These are phyloP conservation scores for Umbilicaria muhlenbergii DNA, from an alignment of 495 filamentous ascomycete species.

Conservation along the genomic window DNA sequence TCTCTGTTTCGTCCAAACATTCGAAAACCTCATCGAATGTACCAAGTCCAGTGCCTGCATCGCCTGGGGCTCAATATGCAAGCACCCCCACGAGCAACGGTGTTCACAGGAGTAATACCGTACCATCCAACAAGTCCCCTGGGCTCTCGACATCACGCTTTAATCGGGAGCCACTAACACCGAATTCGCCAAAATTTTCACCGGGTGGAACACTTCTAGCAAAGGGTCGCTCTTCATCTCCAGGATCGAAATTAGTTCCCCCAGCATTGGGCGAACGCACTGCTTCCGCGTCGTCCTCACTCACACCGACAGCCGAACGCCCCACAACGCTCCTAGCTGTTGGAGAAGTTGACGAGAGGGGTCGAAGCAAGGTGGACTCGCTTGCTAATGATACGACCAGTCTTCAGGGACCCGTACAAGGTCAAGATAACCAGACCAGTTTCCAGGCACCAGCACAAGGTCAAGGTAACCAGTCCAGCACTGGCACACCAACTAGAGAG, in stretches of 20 bases:
- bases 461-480: conserved; percentile 20
- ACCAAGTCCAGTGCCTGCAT: conserved; percentile 57
- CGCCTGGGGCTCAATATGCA: conserved; percentile 26
- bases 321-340: conserved; percentile 3
- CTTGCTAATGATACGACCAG: too few species aligned
- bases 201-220: conserved; percentile 16
- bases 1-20: conserved; percentile 57
- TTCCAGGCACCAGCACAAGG: conserved; percentile 23
- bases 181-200: conserved; percentile 20
- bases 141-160: conserved; percentile 43
- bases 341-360: conserved; percentile 1
- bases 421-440: conserved; percentile 14
- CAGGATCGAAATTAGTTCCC: conserved; percentile 1
- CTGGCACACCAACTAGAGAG: conserved; percentile 52
- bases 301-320: conserved; percentile 2
- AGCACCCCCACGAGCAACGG: conserved; percentile 37
- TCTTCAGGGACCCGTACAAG: not conserved
- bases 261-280: not conserved
- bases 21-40: conserved; percentile 54
- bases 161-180: conserved; percentile 23
- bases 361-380: conserved; percentile 8
- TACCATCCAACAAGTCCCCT: conserved; percentile 86
- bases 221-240: conserved; percentile 2
- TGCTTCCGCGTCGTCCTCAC: conserved; percentile 2
- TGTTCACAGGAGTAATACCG: conserved; percentile 80